phyloP scores from a whole-genome alignment of 345 rosid genomes.

The Theobroma cacao region DNA sequence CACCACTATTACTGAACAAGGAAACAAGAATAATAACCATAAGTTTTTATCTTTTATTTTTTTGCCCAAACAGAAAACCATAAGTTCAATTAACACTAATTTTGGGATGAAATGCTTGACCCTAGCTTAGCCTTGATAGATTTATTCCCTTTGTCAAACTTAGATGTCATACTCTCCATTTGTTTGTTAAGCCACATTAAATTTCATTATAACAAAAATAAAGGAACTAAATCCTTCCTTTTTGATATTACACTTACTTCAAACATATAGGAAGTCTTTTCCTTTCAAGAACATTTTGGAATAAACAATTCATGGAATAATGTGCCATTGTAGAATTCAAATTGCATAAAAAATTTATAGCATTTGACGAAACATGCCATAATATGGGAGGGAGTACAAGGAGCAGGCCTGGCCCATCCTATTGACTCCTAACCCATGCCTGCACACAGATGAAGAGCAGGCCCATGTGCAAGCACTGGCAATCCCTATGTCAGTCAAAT shows the following conservation, averaged over 20 bases:
- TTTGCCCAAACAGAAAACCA: too few species aligned
- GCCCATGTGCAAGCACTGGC: slow-evolving; percentile 6
- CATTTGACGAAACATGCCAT: neutral
- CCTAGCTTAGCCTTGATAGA: neutral
- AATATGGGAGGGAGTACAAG: neutral
- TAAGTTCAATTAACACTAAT: slow-evolving; percentile 3
- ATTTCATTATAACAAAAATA: neutral
- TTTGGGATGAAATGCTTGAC: neutral
- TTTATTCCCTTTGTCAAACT: neutral
- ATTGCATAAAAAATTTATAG: neutral
- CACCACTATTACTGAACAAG: neutral
- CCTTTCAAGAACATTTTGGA: neutral
- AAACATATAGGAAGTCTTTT: neutral
- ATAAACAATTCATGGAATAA: neutral
- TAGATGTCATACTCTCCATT: neutral
- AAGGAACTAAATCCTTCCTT: neutral
- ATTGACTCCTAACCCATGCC: neutral
- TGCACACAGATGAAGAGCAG: neutral
- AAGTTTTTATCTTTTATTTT: too few species aligned
- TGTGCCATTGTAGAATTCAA: neutral
- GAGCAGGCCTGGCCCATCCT: neutral
- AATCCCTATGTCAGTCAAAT: slow-evolving; percentile 4
- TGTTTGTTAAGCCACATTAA: neutral
- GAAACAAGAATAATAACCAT: slow-evolving; percentile 4
- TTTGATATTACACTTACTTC: neutral